Evolutionary conservation across 2,329 filamentous ascomycete species (phyloP).

Genomic region (Aaosphaeria pasadenensis): DNA sequence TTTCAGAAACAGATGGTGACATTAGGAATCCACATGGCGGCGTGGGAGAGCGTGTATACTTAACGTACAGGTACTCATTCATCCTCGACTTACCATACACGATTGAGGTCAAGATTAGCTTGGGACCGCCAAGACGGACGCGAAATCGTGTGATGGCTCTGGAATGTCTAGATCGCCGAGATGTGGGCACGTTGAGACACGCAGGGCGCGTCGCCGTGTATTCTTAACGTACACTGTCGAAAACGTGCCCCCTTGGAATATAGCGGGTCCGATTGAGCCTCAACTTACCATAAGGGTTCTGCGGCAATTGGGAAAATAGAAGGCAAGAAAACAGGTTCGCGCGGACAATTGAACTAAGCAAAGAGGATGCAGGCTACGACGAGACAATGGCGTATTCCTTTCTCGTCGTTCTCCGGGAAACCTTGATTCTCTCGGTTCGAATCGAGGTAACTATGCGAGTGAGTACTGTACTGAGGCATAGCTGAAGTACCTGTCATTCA

Average conservation of each 20-base stretch:
- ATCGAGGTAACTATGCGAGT: too few species aligned
- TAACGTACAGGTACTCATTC: not conserved
- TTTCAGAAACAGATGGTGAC: slow-evolving; percentile 10
- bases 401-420: too few species aligned
- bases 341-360: too few species aligned
- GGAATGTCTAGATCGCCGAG: not conserved
- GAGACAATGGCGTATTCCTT: too few species aligned
- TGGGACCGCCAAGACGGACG: too few species aligned
- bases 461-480: too few species aligned
- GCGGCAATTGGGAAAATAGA: not conserved
- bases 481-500: too few species aligned
- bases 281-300: slow-evolving; percentile 6
- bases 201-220: slow-evolving; percentile 3
- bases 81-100: not conserved
- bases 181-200: not conserved
- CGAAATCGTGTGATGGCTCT: not conserved
- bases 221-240: slow-evolving; percentile 14
- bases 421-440: too few species aligned
- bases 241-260: slow-evolving; percentile 5
- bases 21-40: slow-evolving; percentile 19
- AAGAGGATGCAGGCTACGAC: too few species aligned
- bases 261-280: slow-evolving; percentile 3
- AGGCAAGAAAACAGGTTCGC: too few species aligned
- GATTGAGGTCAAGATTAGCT: not conserved
- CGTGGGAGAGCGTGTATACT: slow-evolving; percentile 1